Evolutionary conservation across 108 stramenopile species (phyloP), one percentile per base, ranked within the genome.

Genomic region (Skeletonema potamos): DNA sequence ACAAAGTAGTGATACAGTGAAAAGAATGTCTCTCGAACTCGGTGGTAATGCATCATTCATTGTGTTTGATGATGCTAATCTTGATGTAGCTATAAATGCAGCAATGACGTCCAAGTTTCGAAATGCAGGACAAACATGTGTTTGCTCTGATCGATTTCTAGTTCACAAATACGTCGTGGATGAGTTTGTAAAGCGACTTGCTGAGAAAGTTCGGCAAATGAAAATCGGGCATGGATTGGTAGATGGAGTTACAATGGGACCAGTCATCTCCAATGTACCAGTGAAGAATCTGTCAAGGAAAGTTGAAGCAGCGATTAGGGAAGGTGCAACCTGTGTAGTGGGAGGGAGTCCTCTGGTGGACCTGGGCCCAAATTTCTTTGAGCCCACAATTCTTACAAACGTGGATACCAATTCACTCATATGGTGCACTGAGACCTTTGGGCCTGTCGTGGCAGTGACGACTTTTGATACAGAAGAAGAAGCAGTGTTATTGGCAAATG

Each of bases 31-130:
- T 7, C 72, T 88, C 56, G 93, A 94, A 64, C 75, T 94, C 39
- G 97, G 96, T 28, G 97, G 98, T 24, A 97, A 97, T 81, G 98
- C 96, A 10, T 85, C 95, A 7, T 96, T 97, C 75, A 72, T 98
- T 4, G 94, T 97, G 4, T 97, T 97, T 77, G 95, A 89, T 10
- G 96, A 96, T 81, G 96, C 96, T 22, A 86, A 96, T 73, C 22
- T 97, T 17, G 92, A 93, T 24, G 79, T 86, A 46, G 96, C 96
- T 24, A 88, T 97, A 6, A 58, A 67, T 24, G 91, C 87, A 22
- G 90, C 92, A 20, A 84, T 97, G 70, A 73, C 88, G 4, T 72
- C 86, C 65, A 97, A 97, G 70, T 98, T 93, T 77, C 83, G 96
- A 9, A 93, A 96, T 85, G 88, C 90, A 4, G 96, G 96, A 2